A percentile compares a stretch with the other conserved stretches of the same genome.
phyloP scores from a whole-genome alignment of 768 basidiomycete genomes.

The Amanita subjunquillea region DNA sequence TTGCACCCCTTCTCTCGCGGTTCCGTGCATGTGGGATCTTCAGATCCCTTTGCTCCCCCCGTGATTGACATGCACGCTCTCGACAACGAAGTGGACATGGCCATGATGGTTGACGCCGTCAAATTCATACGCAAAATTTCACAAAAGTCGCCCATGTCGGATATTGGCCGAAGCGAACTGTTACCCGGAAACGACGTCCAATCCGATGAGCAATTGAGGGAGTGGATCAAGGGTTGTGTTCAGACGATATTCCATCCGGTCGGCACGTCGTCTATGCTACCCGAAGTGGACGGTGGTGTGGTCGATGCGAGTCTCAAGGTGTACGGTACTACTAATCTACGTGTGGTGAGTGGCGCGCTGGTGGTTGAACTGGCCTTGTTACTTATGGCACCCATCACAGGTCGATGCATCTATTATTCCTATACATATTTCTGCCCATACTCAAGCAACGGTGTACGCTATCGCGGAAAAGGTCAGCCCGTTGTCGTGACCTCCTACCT shows the following conservation, averaged over 20 bases:
- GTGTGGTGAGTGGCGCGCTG: conserved; percentile 8
- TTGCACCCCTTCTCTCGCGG: conserved; percentile 32
- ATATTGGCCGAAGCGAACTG: not conserved
- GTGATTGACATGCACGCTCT: conserved; percentile 36
- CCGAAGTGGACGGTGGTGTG: conserved; percentile 16
- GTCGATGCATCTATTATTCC: conserved; percentile 7
- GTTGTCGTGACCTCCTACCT: not conserved
- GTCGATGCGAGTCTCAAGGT: conserved; percentile 13
- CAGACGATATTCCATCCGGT: conserved; percentile 12
- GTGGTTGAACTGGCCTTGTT: no score
- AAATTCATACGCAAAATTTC: conserved; percentile 15
- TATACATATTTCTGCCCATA: conserved; percentile 5
- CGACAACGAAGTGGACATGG: conserved; percentile 13
- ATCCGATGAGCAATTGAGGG: conserved; percentile 8
- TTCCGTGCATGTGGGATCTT: conserved; percentile 29
- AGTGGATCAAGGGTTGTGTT: conserved; percentile 8
- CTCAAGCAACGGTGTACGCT: conserved; percentile 6
- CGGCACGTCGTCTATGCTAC: conserved; percentile 22
- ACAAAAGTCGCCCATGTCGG: conserved; percentile 7
- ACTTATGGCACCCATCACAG: not conserved
- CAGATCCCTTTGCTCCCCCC: conserved; percentile 28
- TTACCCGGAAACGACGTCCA: not conserved
- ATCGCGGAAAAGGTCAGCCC: conserved; percentile 6
- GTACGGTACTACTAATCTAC: conserved; percentile 13
- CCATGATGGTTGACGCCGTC: conserved; percentile 12